phyloP scores from a whole-genome alignment of 345 rosid species.

The Mercurialis annua region DNA sequence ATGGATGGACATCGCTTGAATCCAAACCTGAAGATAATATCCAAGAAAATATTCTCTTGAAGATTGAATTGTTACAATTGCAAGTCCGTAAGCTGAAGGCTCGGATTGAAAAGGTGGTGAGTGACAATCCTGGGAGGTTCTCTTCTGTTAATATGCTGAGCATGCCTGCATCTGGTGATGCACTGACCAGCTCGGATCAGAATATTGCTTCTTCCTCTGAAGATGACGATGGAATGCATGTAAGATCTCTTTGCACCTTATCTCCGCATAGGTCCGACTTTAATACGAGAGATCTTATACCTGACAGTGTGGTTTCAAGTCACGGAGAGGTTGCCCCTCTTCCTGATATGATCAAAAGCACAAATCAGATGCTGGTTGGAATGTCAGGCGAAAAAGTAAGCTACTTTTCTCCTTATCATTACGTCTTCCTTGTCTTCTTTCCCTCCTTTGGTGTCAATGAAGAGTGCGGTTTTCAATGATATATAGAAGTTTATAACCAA shows the following conservation, averaged over 20 bases:
- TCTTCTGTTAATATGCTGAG: conserved; percentile 45
- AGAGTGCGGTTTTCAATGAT: neutral
- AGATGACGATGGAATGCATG: conserved; percentile 34
- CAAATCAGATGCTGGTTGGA: conserved; percentile 21
- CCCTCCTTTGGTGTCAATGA: neutral
- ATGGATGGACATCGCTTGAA: conserved; percentile 42
- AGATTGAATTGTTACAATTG: conserved; percentile 51
- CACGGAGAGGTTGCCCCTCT: conserved; percentile 37
- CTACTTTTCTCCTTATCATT: conserved; percentile 3
- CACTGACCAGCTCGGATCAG: conserved; percentile 34
- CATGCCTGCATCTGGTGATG: conserved; percentile 35
- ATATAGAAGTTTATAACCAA: neutral
- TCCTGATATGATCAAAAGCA: conserved; percentile 35
- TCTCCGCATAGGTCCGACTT: conserved; percentile 26
- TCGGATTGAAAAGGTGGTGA: conserved; percentile 57
- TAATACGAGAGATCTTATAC: conserved; percentile 29
- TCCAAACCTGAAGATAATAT: conserved; percentile 41
- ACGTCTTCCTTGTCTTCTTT: too few species aligned
- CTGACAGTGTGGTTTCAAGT: conserved; percentile 37
- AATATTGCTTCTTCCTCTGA: conserved; percentile 32
- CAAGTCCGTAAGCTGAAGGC: conserved; percentile 46
- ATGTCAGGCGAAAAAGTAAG: conserved; percentile 44
- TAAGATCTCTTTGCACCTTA: conserved; percentile 31
- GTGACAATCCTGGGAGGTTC: conserved; percentile 55
- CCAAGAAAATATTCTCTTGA: conserved; percentile 53